These are phyloP conservation scores for Ambrosia trifida DNA, from an alignment of 129 eudicot genomes.

Conservation along the genomic window DNA sequence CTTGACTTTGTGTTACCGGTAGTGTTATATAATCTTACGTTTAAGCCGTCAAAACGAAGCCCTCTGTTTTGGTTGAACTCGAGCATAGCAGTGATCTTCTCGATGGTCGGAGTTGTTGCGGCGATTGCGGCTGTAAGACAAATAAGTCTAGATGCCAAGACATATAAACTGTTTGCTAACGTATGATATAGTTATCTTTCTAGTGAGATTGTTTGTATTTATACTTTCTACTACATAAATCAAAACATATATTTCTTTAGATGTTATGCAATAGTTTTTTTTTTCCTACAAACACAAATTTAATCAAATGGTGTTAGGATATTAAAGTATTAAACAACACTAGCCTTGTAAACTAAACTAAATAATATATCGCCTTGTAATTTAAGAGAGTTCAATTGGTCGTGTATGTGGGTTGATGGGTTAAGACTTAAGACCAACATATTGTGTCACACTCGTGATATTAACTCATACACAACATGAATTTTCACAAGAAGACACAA, in stretches of 20 bases:
- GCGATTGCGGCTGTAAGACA: slow-evolving; percentile 91
- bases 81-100: slow-evolving; percentile 58
- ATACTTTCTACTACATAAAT: background rate
- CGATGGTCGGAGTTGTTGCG: slow-evolving; percentile 53
- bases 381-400: too few species aligned
- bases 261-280: background rate
- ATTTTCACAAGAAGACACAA: too few species aligned
- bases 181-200: slow-evolving; percentile 33
- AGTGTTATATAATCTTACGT: slow-evolving; percentile 75
- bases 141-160: slow-evolving; percentile 80
- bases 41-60: slow-evolving; percentile 64
- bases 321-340: too few species aligned
- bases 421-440: too few species aligned
- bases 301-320: background rate
- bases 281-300: background rate
- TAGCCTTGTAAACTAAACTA: background rate
- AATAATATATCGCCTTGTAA: too few species aligned
- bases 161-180: slow-evolving; percentile 74
- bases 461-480: too few species aligned
- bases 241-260: background rate
- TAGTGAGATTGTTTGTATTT: background rate
- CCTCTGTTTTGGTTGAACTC: slow-evolving; percentile 61
- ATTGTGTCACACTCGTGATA: too few species aligned
- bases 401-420: too few species aligned
- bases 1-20: slow-evolving; percentile 81